phyloP scores from a whole-genome alignment of 2,329 filamentous ascomycete species.

The Diaporthe eres region DNA sequence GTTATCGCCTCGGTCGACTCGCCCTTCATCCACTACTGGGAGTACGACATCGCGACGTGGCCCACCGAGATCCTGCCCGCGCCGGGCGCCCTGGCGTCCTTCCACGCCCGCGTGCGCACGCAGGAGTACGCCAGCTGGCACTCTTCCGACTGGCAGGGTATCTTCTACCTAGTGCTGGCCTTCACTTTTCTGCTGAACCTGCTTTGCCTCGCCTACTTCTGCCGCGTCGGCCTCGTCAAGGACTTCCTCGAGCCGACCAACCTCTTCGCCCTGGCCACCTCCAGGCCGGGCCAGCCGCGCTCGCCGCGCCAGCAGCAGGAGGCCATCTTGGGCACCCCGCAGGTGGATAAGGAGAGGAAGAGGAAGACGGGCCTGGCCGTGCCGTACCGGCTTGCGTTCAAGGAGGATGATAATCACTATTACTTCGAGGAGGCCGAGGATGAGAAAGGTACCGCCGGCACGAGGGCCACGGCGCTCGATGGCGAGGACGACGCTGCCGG shows the following conservation, averaged over 20 bases:
- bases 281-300: constrained; percentile 60
- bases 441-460: neutral
- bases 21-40: constrained; percentile 73
- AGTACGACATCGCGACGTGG: constrained; percentile 53
- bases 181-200: constrained; percentile 78
- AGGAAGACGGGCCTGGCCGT: constrained; percentile 53
- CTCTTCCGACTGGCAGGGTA: constrained; percentile 69
- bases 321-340: constrained; percentile 50
- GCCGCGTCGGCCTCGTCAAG: constrained; percentile 73
- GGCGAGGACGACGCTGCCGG: neutral
- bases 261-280: constrained; percentile 79
- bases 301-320: constrained; percentile 50
- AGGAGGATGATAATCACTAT: constrained; percentile 56
- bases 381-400: constrained; percentile 59
- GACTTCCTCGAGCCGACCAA: constrained; percentile 86
- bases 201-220: constrained; percentile 73
- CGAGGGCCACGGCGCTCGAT: constrained; percentile 13
- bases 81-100: constrained; percentile 66
- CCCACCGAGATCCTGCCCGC: constrained; percentile 51
- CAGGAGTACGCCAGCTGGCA: constrained; percentile 81
- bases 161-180: constrained; percentile 77
- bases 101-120: constrained; percentile 74
- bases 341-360: constrained; percentile 26
- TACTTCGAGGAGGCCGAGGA: constrained; percentile 57
- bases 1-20: constrained; percentile 71